Percentiles rank a stretch among this genome's conserved stretches.
Evolutionary conservation across 2,329 filamentous ascomycete species (phyloP).

Genomic region (Aspergillus pseudoterreus): DNA sequence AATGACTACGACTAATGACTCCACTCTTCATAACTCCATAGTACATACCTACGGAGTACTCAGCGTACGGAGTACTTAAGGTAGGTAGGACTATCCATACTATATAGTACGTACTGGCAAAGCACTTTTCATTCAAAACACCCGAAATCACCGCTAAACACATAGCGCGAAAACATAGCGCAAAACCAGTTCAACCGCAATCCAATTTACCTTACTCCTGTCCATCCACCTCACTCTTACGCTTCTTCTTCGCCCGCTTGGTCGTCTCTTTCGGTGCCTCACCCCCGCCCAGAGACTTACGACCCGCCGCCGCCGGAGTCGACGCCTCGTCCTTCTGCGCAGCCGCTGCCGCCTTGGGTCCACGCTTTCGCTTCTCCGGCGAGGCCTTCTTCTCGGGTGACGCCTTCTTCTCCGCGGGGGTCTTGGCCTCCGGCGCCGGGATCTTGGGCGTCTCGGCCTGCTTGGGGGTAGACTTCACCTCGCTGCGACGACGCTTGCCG

Average conservation of each 20-base stretch:
- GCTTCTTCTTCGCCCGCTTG: constrained; percentile 45
- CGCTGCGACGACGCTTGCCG: constrained; percentile 43
- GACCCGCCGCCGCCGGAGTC: background rate
- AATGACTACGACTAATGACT: too few species aligned
- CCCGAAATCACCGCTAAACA: background rate
- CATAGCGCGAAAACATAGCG: background rate
- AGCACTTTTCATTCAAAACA: too few species aligned
- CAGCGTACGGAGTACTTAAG: too few species aligned
- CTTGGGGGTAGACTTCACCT: constrained; percentile 29
- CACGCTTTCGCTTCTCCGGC: constrained; percentile 31
- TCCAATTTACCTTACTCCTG: background rate
- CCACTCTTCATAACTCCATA: too few species aligned
- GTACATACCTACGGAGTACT: too few species aligned
- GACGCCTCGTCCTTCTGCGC: constrained; percentile 4
- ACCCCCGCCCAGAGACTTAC: background rate
- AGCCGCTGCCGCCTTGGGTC: constrained; percentile 24
- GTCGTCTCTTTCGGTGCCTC: constrained; percentile 9
- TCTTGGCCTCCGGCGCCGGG: background rate
- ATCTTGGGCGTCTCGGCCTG: constrained; percentile 22
- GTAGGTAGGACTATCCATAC: too few species aligned
- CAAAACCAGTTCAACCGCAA: constrained; percentile 6
- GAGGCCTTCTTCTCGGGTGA: constrained; percentile 31
- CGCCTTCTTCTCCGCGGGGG: constrained; percentile 16
- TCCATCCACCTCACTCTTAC: constrained; percentile 40
- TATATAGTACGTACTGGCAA: too few species aligned